Base-by-base conservation (phyloP, 345 rosid species). In the Syzygium grande region DNA sequence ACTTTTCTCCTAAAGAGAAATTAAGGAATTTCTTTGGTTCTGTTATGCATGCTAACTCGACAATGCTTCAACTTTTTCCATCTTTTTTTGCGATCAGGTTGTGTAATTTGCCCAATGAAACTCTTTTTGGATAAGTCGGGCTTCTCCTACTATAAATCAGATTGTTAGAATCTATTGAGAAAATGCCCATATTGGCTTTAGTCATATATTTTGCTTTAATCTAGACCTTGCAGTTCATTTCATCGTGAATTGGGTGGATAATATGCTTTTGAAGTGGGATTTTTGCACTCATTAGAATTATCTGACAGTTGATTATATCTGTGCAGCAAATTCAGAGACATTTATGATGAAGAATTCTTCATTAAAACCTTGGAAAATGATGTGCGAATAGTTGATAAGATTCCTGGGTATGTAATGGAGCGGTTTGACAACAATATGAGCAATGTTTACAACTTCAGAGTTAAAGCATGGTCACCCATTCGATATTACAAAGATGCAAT, bases 401-500 rank as follows among this genome's bases (percentile, higher is more conserved):
- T 98, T 92, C 99, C 99, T 85, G 98, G 88, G 80, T 97, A 96
- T 86, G 85, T 97, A 87, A 98, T 97, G 99, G 99, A 97, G 89
- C 98, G 99, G 54, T 98, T 95, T 95, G 98, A 95, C 93, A 85
- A 87, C 89, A 97, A 97, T 87, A 89, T 98, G 96, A 93, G 92
- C 88, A 96, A 98, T 91, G 99, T 97, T 87, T 96, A 92, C 95
- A 98, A 98, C 95, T 98, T 98, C 92, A 95, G 95, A 94, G 93
- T 98, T 63, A 96, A 98, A 94, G 99, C 99, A 77, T 98, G 98
- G 99, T 95, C 99, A 84, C 93, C 99, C 23, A 91, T 98, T 90
- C 94, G 92, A 84, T 98, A 92, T 89, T 98, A 96, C 87, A 92
- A 91, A 92, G 99, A 98, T 93, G 93, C 92, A 9, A 95, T 98